Evolutionary conservation across 805 yeast genomes (phyloP), one percentile per base, ranked within the genome.

Genomic region (Nakazawaea pomicola): DNA sequence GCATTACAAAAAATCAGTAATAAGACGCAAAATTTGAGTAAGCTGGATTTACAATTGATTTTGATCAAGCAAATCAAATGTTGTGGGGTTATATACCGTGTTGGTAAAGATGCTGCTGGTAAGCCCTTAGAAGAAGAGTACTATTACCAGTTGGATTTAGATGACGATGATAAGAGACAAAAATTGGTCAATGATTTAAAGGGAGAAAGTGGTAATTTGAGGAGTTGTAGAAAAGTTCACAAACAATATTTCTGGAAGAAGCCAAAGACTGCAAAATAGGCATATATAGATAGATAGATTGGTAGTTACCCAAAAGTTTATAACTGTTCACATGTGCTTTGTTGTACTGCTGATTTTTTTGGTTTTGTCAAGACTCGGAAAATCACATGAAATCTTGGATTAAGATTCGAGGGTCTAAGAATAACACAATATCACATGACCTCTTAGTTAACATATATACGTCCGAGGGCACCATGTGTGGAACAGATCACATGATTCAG

Each of bases 101-200:
- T 74, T 44, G 97, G 97, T 36, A 90, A 89, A 59, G 99, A 93
- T 61, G 97, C 98, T 3, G 95, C 96, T 2, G 99, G 98, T 9
- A 88, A 89, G 59, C 86, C 85, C 3, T 68, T 93, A 47, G 98
- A 91, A 50, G 95, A 88, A 58, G 97, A 93, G 58, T 93, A 87
- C 56, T 93, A 89, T 60, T 93, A 93, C 56, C 78, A 81, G 43
- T 80, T 89, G 3, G 98, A 89, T 50, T 73, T 79, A 34, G 99
- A 93, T 60, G 57, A 62, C 28, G 95, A 91, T 55, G 53, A 56
- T 20, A 78, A 78, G 36, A 79, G 99, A 56, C 79, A 77, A 30
- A 61, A 61, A 36, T 63, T 89, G 48, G 95, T 90, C 5, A 74
- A 77, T 38, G 80, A 84, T 33, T 65, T 88, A 40, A 84, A 87